Evolutionary conservation across 768 basidiomycete genomes (phyloP), one percentile per base, ranked within the genome.

Genomic region (Mycena haematopus): DNA sequence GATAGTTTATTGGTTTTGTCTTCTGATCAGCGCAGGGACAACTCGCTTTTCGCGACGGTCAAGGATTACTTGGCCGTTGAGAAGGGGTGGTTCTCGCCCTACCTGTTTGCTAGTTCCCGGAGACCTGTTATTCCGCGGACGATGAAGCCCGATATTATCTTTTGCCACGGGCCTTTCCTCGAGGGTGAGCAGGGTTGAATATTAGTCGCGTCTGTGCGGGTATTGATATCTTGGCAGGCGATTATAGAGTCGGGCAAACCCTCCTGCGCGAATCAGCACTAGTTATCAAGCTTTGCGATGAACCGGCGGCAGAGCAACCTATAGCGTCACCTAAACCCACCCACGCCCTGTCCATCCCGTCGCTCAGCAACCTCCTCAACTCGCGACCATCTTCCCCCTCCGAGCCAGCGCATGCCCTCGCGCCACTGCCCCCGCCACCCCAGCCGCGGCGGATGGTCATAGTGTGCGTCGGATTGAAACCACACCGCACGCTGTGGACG

Each of bases 61-160:
- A 87, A 82, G 67, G 86, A 87, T 56, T 89, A 88, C 59, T 74
- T 89, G 46, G 79, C 85, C 3, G 75, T 85, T 4, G 83, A 86
- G 72, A 87, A 88, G 71, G 87, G 86, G n/a, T 88, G 88, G 87
- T 88, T 88, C 73, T 84, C 82, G 14, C 86, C 86, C 0, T 87
- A 88, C 69, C 76, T 88, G 2, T 89, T 86, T 69, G 86, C 86
- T 6, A 87, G 85, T 59, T 79, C 78, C 3, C 80, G 84, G 11
- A 73, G 86, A 50, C 87, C 87, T 8, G 78, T 84, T 68, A 88
- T 87, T 57, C 86, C 84, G 1, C 78, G 87, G 42, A 78, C 79
- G 24, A 84, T 88, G 81, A 86, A 80, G 71, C 87, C 88, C 27
- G 88, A 89, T 71, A 75, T 89, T 10, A 73, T 87, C 13, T 88